These are phyloP conservation scores for Xylariales sp. DNA, from an alignment of 2,329 filamentous ascomycete genomes.

Conservation along the genomic window DNA sequence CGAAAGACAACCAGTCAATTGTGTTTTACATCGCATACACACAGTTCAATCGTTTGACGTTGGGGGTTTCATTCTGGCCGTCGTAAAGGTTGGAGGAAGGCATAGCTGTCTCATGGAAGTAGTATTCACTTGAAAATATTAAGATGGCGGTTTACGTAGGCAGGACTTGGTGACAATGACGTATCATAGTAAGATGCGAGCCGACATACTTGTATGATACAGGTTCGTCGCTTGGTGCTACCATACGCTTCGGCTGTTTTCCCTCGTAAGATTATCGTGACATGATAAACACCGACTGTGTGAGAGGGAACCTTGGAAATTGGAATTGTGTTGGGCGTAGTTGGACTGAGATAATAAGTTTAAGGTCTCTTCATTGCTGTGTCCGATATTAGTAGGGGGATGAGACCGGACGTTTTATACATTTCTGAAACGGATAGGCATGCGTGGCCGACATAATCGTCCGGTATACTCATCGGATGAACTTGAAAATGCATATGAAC, in stretches of 20 bases:
- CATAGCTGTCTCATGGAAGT: background rate
- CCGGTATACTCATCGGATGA: slow-evolving; percentile 20
- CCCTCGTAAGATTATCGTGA: background rate
- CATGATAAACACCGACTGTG: slow-evolving; percentile 11
- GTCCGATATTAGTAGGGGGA: slow-evolving; percentile 7
- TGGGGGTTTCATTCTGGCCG: background rate
- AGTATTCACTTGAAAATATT: background rate
- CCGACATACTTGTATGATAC: background rate
- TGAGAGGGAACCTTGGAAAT: background rate
- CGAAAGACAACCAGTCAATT: background rate
- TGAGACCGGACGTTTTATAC: background rate
- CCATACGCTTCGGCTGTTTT: background rate
- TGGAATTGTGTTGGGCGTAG: slow-evolving; percentile 3
- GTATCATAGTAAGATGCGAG: background rate
- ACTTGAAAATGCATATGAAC: slow-evolving; percentile 10
- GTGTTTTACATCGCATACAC: background rate
- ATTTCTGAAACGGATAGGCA: slow-evolving; percentile 4
- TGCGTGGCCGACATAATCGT: background rate
- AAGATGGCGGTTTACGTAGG: background rate
- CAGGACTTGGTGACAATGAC: background rate
- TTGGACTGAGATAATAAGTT: slow-evolving; percentile 4
- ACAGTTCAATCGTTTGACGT: background rate
- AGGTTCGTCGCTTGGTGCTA: background rate
- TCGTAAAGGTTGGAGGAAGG: background rate
- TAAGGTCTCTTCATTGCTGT: background rate